Evolutionary conservation across 257 asterid genomes (phyloP), one percentile per base, ranked within the genome.

Genomic region (Gentiana macrophylla): DNA sequence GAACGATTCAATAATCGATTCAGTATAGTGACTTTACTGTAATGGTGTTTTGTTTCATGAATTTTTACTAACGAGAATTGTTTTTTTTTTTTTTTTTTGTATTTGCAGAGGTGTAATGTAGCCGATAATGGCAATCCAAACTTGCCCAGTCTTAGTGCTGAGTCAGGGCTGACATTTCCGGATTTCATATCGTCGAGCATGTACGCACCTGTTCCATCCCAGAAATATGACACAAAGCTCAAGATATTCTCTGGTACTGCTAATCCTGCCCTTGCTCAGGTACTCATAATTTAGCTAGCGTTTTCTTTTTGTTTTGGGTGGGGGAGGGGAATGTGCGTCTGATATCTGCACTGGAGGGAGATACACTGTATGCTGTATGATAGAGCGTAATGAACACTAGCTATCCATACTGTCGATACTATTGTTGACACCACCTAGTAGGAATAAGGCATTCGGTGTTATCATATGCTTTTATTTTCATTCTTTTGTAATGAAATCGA

Each of bases 161-260:
- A 52, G 59, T 65, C 66, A 67, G 71, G 12, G 74, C 47, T 67
- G 35, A 52, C 79, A 50, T 67, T 83, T 64, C 85, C 87, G 6
- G 73, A 77, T 73, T 69, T 85, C 70, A 36, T 75, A 68, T 62
- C 80, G 53, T 70, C 86, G 52, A 71, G 58, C 50, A 82, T 70
- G 6, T 41, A 68, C 43, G 75, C 61, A 64, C 56, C 71, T 55
- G 57, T 72, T 50, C 62, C 75, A 24, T 59, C 50, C 56, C 69
- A 56, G 34, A 73, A 63, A 13, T 64, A 38, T 64, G 93, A 78
- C 36, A 86, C 83, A 8, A 83, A 94, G 51, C 87, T 90, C 53
- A 76, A 84, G 46, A 82, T 90, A 60, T 90, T 90, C 80, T 84
- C 98, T 15, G 96, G 96, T 55, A 82, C 95, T 8, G 96, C 98